Evolutionary conservation across 257 asterid genomes (phyloP).

Genomic region (Fraxinus pennsylvanica): DNA sequence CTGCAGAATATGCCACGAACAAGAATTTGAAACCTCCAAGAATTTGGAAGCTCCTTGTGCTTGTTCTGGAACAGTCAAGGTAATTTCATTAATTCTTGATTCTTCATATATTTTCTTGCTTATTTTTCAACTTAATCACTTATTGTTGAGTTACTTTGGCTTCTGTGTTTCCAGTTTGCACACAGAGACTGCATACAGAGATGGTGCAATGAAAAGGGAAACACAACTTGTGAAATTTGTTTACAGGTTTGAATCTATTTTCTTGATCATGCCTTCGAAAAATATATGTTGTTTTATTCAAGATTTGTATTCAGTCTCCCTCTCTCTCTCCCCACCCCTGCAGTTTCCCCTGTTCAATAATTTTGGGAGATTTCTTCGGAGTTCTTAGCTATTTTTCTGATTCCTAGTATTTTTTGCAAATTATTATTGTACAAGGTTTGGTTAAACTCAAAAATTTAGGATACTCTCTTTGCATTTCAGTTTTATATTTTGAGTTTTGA

Average conservation of each 20-base stretch:
- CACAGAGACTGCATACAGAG: conserved; percentile 95
- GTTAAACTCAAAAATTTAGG: not conserved
- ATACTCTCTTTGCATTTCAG: no score
- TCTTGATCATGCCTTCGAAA: not conserved
- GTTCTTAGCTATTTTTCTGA: no score
- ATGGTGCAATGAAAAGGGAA: conserved; percentile 94
- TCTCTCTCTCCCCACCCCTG: not conserved
- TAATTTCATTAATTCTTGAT: conserved; percentile 4
- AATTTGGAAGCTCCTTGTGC: conserved; percentile 76
- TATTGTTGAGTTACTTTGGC: not conserved
- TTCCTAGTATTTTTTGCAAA: no score
- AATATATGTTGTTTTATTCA: not conserved
- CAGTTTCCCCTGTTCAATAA: not conserved
- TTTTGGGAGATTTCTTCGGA: not conserved
- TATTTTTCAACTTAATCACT: not conserved
- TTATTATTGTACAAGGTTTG: no score
- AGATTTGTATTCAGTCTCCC: no score
- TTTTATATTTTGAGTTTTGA: no score
- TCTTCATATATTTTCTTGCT: not conserved
- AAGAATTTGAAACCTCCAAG: conserved; percentile 59
- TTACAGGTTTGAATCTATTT: conserved; percentile 54
- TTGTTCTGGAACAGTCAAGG: conserved; percentile 94
- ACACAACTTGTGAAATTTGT: conserved; percentile 84
- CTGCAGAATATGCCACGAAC: conserved; percentile 93
- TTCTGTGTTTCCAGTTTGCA: conserved; percentile 53